Base-by-base conservation (phyloP, 2,329 filamentous ascomycete species). In the Reticulascus tulasneorum region DNA sequence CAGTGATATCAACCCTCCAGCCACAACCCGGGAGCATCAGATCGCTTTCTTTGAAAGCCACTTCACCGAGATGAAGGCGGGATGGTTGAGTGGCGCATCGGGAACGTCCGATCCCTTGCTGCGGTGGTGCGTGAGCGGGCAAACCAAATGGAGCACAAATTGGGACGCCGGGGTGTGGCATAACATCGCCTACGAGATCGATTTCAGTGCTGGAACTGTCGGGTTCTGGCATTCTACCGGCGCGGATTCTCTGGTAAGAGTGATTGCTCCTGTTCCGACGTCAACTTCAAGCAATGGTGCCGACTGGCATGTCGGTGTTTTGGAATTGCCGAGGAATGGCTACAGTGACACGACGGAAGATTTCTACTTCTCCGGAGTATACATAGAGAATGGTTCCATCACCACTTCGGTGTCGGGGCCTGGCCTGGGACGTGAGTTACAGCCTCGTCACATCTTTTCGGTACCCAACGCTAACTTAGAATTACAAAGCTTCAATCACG, bases 21-120 rank as follows among this genome's bases (percentile, higher is more conserved):
- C 70, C 25, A 63, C 69, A 4, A 72, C 67, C 9, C 72, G 80
- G 37, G 82, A 87, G 66, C 83, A 87, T 58, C 83, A 87, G 60
- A 67, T 71, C 50, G 61, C 57, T 54, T 72, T 73, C 59, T 79
- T 79, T 62, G 82, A 85, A 62, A 77, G 70, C 56, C 82, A 86
- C 62, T 86, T 87, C 59, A 86, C 82, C 15, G 83, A 86, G 65
- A 62, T 87, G 56, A 86, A 86, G 66, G 77, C 77, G 37, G 83
- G 83, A 33, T 78, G 73, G 71, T 63, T 80, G 35, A 49, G 59
- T 37, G 71, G 71, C 31, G 62, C 65, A 30, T 41, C 54, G 16
- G 68, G 64, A 29, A 65, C 64, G 16, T 57, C 57, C 16, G 66
- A 74, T 40, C 62, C 69, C 22, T 69, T 72, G 47, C 67, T 87